Percentiles rank a stretch among this genome's conserved stretches.
Evolutionary conservation across 257 asterid genomes (phyloP).

Genomic region (Leonotis leonurus): DNA sequence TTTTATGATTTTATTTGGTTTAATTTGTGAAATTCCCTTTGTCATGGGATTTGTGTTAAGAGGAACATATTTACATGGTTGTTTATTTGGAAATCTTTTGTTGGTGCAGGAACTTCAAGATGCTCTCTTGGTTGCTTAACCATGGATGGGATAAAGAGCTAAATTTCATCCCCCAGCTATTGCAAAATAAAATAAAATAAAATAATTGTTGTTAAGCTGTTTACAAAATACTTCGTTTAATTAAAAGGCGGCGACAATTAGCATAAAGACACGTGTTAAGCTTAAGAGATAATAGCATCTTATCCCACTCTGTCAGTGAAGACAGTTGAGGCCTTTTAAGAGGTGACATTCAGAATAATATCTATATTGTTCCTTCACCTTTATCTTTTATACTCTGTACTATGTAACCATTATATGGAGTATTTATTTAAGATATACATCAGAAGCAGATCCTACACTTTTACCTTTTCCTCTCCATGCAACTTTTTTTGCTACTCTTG

Average conservation of each 20-base stretch:
- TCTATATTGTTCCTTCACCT: slow-evolving; percentile 22
- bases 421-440: not conserved
- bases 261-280: slow-evolving; percentile 1
- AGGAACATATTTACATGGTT: too few relatives aligned
- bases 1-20: not conserved
- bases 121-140: not conserved
- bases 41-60: not conserved
- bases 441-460: slow-evolving; percentile 28
- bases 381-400: slow-evolving; percentile 31
- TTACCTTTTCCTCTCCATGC: slow-evolving; percentile 33
- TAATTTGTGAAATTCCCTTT: not conserved
- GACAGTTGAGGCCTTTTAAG: slow-evolving; percentile 27
- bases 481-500: slow-evolving; percentile 39
- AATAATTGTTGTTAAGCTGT: not conserved
- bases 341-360: slow-evolving; percentile 19
- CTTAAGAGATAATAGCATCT: slow-evolving; percentile 21
- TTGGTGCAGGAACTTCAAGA: not conserved
- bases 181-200: too few relatives aligned
- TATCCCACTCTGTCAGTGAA: slow-evolving; percentile 10
- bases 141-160: not conserved
- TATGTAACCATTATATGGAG: too few relatives aligned
- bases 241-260: not conserved
- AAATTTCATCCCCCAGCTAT: not conserved
- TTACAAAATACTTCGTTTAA: not conserved
- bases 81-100: too few relatives aligned